Base-by-base conservation (phyloP, 1,284 basidiomycete species). In the Psilocybe mexicana region DNA sequence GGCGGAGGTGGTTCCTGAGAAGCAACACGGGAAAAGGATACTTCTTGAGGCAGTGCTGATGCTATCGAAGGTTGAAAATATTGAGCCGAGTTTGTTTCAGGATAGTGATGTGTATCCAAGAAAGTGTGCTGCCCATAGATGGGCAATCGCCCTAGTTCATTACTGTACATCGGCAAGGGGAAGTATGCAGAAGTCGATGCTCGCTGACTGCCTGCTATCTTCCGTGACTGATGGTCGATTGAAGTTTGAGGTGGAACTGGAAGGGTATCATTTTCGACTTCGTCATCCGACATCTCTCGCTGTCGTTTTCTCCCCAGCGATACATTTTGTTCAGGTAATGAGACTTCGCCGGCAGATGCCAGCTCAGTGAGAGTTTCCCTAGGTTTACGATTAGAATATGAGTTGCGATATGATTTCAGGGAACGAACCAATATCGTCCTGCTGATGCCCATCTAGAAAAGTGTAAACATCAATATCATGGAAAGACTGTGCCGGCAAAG, bases 91-190 rank as follows among this genome's bases (percentile, higher is more conserved):
- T 55, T 40, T 8, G 52, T 58, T 6, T 53, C 54, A 33, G 54
- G 56, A 8, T 58, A 43, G 35, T 45, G 52, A 52, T 57, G 51
- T 2, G 68, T 62, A 52, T 74, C 72, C 1, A 66, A 67, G 48
- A 75, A 75, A 38, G 66, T 72, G 58, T 74, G 72, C 54, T 76
- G 74, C 3, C 73, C 75, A 56, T 72, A 74, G 6, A 75, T 67
- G 2, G 74, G 75, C 1, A 75, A 63, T 47, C 70, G 64, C 6
- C 74, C 75, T n/a, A 76, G 65, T 52, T 75, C 74, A 44, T 69
- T 71, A 48, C 69, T 66, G 47, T 73, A 74, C 69, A 58, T 62
- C 8, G 62, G 63, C 10, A 64, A 55, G 5, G 59, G 49, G 30
- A 64, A 62, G 8, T 57, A 25, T 1, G 60, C 56, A 44, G 57